A percentile compares a stretch with the other conserved stretches of the same genome.
Conservation (phyloP, 768 basidiomycete genomes). For the Coprinellus micaceus region DNA sequence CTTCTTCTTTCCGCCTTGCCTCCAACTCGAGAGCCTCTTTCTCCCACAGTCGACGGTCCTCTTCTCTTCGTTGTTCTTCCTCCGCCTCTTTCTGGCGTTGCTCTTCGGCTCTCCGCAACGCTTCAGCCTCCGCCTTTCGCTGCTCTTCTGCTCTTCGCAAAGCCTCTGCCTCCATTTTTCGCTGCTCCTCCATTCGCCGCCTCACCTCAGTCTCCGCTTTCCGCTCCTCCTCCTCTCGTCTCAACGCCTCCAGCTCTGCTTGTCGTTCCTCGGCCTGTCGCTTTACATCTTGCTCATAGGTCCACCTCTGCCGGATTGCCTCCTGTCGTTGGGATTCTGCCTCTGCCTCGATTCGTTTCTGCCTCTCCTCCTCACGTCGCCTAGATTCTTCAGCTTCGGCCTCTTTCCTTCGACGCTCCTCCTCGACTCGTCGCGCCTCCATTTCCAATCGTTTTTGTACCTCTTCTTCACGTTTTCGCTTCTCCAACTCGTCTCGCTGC, state of each 20-base stretch:
- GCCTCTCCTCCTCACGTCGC: not conserved
- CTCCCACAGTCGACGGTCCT: not conserved
- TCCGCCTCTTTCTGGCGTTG: not conserved
- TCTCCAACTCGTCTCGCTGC: too few species aligned
- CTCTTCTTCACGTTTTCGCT: too few species aligned
- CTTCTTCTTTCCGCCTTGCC: conserved; percentile 7
- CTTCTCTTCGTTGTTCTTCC: not conserved
- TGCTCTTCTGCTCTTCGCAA: too few species aligned
- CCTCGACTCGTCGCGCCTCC: not conserved
- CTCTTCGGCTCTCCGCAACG: too few species aligned
- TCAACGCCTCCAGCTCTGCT: not conserved
- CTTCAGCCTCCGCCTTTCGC: too few species aligned
- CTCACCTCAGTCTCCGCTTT: not conserved
- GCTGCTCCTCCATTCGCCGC: not conserved
- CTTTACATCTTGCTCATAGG: too few species aligned
- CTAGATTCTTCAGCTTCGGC: not conserved
- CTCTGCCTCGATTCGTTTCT: not conserved
- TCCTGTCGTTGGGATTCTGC: not conserved
- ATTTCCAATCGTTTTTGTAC: too few species aligned
- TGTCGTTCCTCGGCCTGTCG: not conserved
- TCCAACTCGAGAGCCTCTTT: conserved; percentile 33
- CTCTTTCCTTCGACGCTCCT: not conserved
- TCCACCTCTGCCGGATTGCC: too few species aligned
- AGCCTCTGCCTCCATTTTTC: too few species aligned
- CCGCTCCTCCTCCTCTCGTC: not conserved